Conservation (phyloP, 176 grass and related monocot genomes). For the Triticum timopheevii region DNA sequence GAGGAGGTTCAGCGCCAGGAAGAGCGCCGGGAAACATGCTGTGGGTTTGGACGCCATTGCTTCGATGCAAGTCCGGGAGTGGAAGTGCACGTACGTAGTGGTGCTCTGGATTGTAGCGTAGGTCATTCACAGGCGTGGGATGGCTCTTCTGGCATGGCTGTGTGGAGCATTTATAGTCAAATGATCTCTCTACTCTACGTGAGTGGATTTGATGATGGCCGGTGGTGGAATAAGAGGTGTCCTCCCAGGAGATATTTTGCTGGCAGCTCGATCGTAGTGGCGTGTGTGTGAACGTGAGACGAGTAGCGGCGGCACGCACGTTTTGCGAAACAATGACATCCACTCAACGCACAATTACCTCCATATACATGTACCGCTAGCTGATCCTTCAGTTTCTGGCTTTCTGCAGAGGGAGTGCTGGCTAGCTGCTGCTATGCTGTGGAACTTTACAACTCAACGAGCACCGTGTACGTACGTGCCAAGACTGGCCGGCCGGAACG, state of each 20-base stretch:
- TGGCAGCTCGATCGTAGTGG: background rate
- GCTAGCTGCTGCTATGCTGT: background rate
- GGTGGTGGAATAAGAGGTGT: background rate
- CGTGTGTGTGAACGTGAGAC: constrained; percentile 15
- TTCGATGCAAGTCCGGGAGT: background rate
- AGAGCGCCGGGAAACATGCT: background rate
- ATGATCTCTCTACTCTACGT: background rate
- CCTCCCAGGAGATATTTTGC: constrained; percentile 14
- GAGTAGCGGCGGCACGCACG: background rate
- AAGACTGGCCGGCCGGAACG: background rate
- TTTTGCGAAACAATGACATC: constrained; percentile 18
- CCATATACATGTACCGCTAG: background rate
- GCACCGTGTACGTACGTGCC: constrained; percentile 1
- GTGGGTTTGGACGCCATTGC: background rate
- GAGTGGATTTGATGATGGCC: background rate
- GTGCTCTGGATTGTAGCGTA: background rate
- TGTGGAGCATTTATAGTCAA: constrained; percentile 24
- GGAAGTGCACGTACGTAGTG: background rate
- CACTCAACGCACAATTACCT: background rate
- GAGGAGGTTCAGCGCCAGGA: constrained; percentile 20
- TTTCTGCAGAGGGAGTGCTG: background rate
- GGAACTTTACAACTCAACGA: constrained; percentile 31
- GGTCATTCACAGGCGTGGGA: background rate
- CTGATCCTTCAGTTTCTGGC: background rate
- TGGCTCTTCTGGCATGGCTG: background rate